phyloP scores from a whole-genome alignment of 2,329 filamentous ascomycete species.

The Furcasterigmium sp. region DNA sequence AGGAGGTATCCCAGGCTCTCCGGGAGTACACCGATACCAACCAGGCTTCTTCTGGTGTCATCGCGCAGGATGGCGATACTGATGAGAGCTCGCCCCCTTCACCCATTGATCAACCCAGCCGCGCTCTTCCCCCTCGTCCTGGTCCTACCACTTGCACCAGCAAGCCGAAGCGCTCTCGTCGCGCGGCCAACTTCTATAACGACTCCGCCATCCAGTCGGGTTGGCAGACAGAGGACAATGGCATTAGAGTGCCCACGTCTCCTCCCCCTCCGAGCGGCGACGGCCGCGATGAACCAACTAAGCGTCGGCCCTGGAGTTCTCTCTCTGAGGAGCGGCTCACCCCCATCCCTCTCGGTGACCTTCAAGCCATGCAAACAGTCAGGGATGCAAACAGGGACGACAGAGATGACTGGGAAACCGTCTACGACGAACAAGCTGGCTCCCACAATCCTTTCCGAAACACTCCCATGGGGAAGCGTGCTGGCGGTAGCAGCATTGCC shows the following conservation, averaged over 20 bases:
- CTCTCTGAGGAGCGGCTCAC: not conserved
- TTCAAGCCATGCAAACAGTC: not conserved
- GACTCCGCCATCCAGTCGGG: conserved; percentile 8
- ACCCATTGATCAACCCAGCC: too few relatives aligned
- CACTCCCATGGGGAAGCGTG: conserved; percentile 6
- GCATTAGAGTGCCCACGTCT: conserved; percentile 2
- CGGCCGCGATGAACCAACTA: not conserved
- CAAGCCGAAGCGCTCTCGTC: not conserved
- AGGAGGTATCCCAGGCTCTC: conserved; percentile 11
- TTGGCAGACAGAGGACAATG: conserved; percentile 5
- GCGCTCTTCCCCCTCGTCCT: not conserved
- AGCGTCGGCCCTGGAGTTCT: not conserved
- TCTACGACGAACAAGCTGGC: conserved; percentile 7
- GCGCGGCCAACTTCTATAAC: conserved; percentile 7
- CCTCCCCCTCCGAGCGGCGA: not conserved
- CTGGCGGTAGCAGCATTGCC: conserved; percentile 13
- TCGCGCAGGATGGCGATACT: conserved; percentile 2
- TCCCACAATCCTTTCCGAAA: not conserved
- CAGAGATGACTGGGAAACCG: conserved; percentile 10
- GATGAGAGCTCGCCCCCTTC: not conserved
- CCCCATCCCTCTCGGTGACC: not conserved
- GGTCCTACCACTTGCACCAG: not conserved
- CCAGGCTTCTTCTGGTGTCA: conserved; percentile 9
- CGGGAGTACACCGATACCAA: conserved; percentile 7
- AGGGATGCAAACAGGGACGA: not conserved